phyloP scores from a whole-genome alignment of 2,329 filamentous ascomycete species.

The Diaporthe sp. region DNA sequence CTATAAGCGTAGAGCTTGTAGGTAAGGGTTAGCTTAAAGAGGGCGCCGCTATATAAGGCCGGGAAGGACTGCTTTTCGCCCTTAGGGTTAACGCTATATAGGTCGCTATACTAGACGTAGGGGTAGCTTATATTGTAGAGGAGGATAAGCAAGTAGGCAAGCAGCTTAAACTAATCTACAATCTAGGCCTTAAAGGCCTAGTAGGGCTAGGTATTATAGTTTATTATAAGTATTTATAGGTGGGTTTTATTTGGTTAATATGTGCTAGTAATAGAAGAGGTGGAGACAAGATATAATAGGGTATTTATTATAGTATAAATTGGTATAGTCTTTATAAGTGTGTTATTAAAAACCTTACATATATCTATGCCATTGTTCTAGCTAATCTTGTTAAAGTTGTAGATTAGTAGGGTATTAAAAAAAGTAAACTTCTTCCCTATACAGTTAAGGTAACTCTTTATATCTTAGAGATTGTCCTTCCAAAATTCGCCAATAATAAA shows the following conservation, averaged over 20 bases:
- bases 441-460: constrained; percentile 44
- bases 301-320: constrained; percentile 47
- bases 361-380: constrained; percentile 68
- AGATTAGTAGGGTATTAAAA: constrained; percentile 76
- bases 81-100: constrained; percentile 66
- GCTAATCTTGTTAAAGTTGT: constrained; percentile 72
- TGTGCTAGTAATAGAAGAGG: not conserved
- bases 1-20: constrained; percentile 76
- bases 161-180: constrained; percentile 74
- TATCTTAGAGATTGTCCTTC: constrained; percentile 50
- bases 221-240: constrained; percentile 71
- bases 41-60: constrained; percentile 63
- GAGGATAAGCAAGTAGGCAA: constrained; percentile 78
- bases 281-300: not conserved
- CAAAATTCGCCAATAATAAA: constrained; percentile 53
- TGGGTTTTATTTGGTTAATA: not conserved
- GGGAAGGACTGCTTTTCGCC: constrained; percentile 53
- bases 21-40: constrained; percentile 70
- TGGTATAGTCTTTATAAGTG: constrained; percentile 59
- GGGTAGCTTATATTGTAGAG: constrained; percentile 71
- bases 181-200: constrained; percentile 64
- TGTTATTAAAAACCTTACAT: constrained; percentile 68
- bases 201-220: constrained; percentile 72
- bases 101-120: constrained; percentile 77
- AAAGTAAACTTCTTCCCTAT: constrained; percentile 69